Percentiles rank a stretch among this genome's conserved stretches.
These are phyloP conservation scores for Mucor velutinosus DNA, from an alignment of 371 early-diverging fungal genomes.

Conservation along the genomic window DNA sequence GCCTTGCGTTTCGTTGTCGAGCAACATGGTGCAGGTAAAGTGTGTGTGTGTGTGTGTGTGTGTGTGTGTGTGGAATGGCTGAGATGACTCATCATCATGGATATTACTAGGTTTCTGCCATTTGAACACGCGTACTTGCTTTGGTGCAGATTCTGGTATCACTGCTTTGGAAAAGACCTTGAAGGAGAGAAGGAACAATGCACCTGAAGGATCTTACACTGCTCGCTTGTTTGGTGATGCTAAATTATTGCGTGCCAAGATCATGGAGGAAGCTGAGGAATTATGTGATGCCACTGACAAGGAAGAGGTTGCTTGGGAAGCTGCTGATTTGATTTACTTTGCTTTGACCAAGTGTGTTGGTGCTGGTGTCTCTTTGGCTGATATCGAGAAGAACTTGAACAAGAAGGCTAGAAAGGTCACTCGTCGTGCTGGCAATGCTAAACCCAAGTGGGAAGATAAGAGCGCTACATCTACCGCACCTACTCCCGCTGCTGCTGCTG, in stretches of 20 bases:
- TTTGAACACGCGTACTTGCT: constrained; percentile 88
- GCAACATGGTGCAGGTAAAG: constrained; percentile 82
- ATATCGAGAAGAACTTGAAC: constrained; percentile 88
- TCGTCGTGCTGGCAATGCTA: constrained; percentile 93
- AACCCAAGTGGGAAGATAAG: constrained; percentile 67
- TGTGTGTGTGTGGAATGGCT: neutral
- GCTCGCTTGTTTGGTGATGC: constrained; percentile 85
- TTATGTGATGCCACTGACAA: constrained; percentile 78
- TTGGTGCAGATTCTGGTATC: constrained; percentile 80
- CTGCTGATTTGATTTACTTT: constrained; percentile 97
- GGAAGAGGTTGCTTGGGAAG: constrained; percentile 92
- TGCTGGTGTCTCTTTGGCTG: constrained; percentile 80
- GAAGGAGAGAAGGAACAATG: constrained; percentile 63
- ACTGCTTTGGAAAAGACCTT: constrained; percentile 71
- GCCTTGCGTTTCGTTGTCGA: constrained; percentile 85
- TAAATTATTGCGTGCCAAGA: constrained; percentile 83
- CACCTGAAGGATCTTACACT: constrained; percentile 92
- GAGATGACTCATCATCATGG: neutral
- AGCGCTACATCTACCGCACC: constrained; percentile 18
- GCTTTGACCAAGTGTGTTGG: constrained; percentile 85
- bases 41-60: neutral
- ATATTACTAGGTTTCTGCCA: constrained; percentile 87
- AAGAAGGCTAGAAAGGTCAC: constrained; percentile 82
- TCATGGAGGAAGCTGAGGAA: constrained; percentile 96
- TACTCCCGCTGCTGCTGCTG: constrained; percentile 23